Evolutionary conservation across 2,329 filamentous ascomycete species (phyloP), one percentile per base, ranked within the genome.

Genomic region (Thelonectria discophora): DNA sequence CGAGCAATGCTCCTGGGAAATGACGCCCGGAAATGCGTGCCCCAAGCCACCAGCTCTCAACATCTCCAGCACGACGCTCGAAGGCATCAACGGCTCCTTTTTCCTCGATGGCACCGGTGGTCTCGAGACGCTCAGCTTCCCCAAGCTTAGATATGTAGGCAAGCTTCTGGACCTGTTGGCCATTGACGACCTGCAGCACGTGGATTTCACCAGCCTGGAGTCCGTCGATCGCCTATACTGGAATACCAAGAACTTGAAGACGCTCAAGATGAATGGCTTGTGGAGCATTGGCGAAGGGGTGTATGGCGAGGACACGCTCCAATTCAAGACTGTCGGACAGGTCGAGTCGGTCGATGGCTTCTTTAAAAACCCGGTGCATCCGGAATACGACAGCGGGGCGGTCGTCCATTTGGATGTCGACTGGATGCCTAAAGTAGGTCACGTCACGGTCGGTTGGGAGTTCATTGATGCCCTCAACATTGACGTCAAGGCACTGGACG

Each of bases 331-430:
- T 18, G 27, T 50, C 13, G 47, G 47, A 17, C 8, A 50, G 6
- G 3, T 50, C 47, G 47, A 50, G 6, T 50, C 47, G 32, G 47
- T 50, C 47, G 47, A 50, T 21, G 47, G 27, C 47, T 50, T 50
- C 47, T 50, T 50, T n/a, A 50, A 50, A 18, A 50, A 50, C 27
- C 47, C 24, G 24, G 27, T 50, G 15, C 13, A n/a, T 32, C n/a
- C 47, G 13, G 47, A 8, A 5, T 39, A 39, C 47, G 27, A 37
- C 27, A 37, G 39, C 6, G 15, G n/a, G 12, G 11, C 3, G 4
- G 39, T 42, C n/a, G 39, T 42, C 39, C 39, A 42, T n/a, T 42
- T 42, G 39, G 39, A 42, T 42, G 17, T 34, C 7, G 32, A 20
- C 13, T 32, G 18, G 27, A 50, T 50, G 47, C 47, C 21, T 9